Evolutionary conservation across 345 rosid species (phyloP).

Genomic region (Moricandia arvensis): DNA sequence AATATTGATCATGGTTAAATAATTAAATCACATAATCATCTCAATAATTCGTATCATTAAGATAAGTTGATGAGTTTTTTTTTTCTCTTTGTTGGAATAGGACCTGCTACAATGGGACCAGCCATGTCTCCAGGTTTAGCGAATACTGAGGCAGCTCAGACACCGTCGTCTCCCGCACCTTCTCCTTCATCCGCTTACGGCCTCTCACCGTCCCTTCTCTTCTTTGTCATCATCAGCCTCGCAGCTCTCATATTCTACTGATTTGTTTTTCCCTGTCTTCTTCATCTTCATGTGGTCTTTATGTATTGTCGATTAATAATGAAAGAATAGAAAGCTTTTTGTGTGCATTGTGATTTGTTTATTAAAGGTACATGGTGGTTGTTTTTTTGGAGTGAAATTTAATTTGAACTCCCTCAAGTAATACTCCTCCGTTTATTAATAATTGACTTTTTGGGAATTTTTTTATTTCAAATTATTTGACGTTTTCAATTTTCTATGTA

Average conservation of each 20-base stretch:
- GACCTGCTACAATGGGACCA: constrained; percentile 54
- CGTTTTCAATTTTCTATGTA: too few species aligned
- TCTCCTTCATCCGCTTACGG: constrained; percentile 40
- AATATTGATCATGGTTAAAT: constrained; percentile 46
- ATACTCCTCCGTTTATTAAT: too few species aligned
- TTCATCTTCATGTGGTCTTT: not conserved
- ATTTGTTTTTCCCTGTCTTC: constrained; percentile 1
- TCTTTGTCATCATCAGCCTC: constrained; percentile 44
- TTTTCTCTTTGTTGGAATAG: constrained; percentile 31
- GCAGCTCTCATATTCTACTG: constrained; percentile 39
- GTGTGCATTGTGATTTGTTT: not conserved
- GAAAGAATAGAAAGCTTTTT: not conserved
- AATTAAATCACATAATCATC: not conserved
- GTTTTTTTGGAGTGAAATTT: not conserved
- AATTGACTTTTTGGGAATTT: too few species aligned
- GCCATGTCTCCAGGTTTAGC: constrained; percentile 44
- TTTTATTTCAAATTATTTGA: too few species aligned
- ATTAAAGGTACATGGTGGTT: not conserved
- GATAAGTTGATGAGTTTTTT: not conserved
- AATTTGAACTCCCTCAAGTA: too few species aligned
- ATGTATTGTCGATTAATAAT: not conserved
- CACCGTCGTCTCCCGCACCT: constrained; percentile 47
- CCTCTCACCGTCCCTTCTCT: constrained; percentile 47
- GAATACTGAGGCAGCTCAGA: constrained; percentile 4
- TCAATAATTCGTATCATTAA: not conserved